Base-by-base conservation (phyloP, 1,284 basidiomycete species). In the Bjerkandera adusta region DNA sequence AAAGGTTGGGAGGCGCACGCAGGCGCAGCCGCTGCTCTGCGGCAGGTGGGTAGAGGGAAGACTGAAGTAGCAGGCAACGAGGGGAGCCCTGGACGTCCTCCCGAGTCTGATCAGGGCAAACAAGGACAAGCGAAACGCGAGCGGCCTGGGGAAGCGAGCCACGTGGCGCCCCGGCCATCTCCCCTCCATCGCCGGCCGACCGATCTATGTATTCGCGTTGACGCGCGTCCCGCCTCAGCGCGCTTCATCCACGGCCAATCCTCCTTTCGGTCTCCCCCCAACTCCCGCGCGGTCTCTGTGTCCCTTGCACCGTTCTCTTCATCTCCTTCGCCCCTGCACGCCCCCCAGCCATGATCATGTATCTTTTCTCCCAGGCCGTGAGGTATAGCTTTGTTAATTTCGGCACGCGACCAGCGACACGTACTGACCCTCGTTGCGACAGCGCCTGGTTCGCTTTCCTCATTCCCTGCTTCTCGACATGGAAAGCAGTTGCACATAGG, bases 371-470 rank as follows among this genome's bases (percentile, higher is more conserved):
- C 43, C 73, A 75, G 55, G 16, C 73, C 25, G 54, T 67, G 24
- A 61, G 62, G 67, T 64, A 51, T 39, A 54, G 50, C 26, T 36
- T n/a, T n/a, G n/a, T n/a, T n/a, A n/a, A n/a, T n/a, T n/a, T n/a
- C n/a, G n/a, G n/a, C n/a, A n/a, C 25, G 29, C 16, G 5, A 10
- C 37, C 27, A 13, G 22, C 6, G 24, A 16, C 25, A 22, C 24
- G 12, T 13, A 36, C 38, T 43, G 13, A 30, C 40, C 18, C 13
- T 36, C 22, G n/a, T 36, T 16, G n/a, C 15, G 10, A 13, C 53
- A 85, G 83, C 59, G 81, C 81, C 43, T 86, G 81, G 81, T 85
- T 87, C 51, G 80, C 77, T 1, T 83, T 84, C 58, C 66, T 80
- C 1, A 64, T 85, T 3, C 84, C 84, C 0, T 73, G 68, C 52